phyloP scores from a whole-genome alignment of 148 eudicot species.

The Cornus florida region DNA sequence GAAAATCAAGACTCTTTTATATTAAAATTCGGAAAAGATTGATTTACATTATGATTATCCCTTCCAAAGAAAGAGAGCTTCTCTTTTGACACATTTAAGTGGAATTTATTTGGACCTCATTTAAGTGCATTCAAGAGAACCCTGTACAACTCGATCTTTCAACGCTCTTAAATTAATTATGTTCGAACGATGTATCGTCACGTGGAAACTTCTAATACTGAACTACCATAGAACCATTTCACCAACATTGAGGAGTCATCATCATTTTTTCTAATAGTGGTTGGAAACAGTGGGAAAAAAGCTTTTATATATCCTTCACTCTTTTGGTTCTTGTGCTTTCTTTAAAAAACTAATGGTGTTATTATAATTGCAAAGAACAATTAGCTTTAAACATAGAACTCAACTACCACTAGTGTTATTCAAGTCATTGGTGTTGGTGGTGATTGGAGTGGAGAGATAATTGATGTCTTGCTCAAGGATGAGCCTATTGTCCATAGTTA shows the following conservation, averaged over 20 bases:
- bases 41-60: no score
- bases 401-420: not conserved
- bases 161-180: no score
- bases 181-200: no score
- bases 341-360: conserved; percentile 4
- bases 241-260: not conserved
- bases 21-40: no score
- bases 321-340: not conserved
- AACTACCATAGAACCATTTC: no score
- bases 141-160: no score
- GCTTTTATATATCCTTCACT: conserved; percentile 3
- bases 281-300: conserved; percentile 6
- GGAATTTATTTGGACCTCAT: no score
- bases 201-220: no score
- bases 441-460: not conserved
- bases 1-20: no score
- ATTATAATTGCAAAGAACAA: not conserved
- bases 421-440: not conserved
- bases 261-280: conserved; percentile 1
- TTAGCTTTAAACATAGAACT: not conserved
- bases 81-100: no score
- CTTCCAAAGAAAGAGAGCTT: no score
- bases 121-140: no score
- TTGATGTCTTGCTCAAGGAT: not conserved
- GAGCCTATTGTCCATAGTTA: not conserved